Conservation (phyloP, 2,329 filamentous ascomycete species). For the Nigrograna mackinnonii region DNA sequence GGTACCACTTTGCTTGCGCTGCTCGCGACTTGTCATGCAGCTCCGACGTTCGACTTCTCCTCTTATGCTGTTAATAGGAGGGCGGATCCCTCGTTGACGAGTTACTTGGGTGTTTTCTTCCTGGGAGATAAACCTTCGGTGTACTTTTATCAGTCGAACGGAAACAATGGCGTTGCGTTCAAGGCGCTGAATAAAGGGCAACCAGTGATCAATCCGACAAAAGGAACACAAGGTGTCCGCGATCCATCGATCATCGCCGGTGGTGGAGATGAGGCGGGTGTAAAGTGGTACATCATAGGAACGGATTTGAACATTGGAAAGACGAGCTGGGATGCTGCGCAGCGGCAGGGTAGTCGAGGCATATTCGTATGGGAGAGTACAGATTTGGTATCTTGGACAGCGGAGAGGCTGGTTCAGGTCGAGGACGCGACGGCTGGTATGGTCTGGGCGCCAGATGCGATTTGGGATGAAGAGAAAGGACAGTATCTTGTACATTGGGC, state of each 20-base stretch:
- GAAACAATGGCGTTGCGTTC: constrained; percentile 55
- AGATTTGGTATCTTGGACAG: constrained; percentile 54
- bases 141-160: constrained; percentile 59
- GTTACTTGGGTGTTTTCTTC: constrained; percentile 60
- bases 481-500: constrained; percentile 57
- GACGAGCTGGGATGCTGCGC: constrained; percentile 58
- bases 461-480: constrained; percentile 53
- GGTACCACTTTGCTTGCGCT: no score
- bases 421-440: constrained; percentile 60
- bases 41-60: no score
- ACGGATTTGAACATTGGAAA: constrained; percentile 58
- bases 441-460: constrained; percentile 62
- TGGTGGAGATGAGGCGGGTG: constrained; percentile 50
- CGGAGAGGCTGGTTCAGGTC: constrained; percentile 54
- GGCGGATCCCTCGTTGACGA: constrained; percentile 45
- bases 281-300: constrained; percentile 61
- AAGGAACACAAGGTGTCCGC: constrained; percentile 57
- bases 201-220: constrained; percentile 53
- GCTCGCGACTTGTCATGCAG: no score
- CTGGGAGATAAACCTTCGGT: constrained; percentile 57
- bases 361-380: constrained; percentile 62
- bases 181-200: constrained; percentile 53
- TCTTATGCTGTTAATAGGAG: no score
- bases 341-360: constrained; percentile 54
- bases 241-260: constrained; percentile 56